Conservation (phyloP, 495 filamentous ascomycete genomes). For the Penicillium herquei region DNA sequence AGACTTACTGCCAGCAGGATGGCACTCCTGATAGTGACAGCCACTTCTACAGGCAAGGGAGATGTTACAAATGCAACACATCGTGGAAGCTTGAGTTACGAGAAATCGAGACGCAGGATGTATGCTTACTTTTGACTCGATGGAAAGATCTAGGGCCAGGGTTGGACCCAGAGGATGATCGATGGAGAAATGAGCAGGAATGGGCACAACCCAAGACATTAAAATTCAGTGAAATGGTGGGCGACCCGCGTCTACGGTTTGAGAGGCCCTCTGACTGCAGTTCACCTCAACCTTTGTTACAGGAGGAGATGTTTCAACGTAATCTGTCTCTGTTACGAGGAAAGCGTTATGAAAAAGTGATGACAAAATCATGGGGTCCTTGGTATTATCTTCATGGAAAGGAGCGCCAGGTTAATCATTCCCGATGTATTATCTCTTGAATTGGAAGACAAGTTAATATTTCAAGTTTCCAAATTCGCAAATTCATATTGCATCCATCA, state of each 20-base stretch:
- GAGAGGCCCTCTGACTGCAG: background rate
- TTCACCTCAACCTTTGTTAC: no score
- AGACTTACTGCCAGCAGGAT: background rate
- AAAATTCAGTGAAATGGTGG: background rate
- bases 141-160: constrained; percentile 14
- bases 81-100: constrained; percentile 15
- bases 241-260: background rate
- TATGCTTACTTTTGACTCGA: constrained; percentile 8
- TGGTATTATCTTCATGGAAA: no score
- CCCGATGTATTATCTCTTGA: no score
- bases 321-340: no score
- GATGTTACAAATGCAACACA: constrained; percentile 12
- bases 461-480: no score
- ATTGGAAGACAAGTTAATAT: no score
- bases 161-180: background rate
- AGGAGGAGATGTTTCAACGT: no score
- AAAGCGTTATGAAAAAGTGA: no score
- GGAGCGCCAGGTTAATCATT: no score
- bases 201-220: background rate
- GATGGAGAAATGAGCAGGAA: background rate
- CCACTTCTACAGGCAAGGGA: background rate
- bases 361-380: no score
- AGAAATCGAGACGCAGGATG: constrained; percentile 1
- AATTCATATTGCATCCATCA: no score
- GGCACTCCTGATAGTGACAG: no score